Evolutionary conservation across 148 eudicot species (phyloP).

Genomic region (Vaccinium vitisidaea): DNA sequence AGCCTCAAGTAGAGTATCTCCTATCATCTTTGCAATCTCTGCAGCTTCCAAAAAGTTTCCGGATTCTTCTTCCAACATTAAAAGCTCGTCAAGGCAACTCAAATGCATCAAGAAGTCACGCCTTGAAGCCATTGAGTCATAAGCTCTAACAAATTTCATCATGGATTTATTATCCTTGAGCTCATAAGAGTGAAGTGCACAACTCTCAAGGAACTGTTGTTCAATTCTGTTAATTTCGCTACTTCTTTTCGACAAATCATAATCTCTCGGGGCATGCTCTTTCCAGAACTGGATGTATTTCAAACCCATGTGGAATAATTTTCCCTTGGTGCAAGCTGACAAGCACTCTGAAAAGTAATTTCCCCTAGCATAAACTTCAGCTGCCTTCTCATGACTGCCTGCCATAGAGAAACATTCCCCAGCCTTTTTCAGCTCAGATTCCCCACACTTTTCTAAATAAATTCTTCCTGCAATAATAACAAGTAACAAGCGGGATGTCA

Average conservation of each 20-base stretch:
- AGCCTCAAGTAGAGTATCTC: constrained; percentile 52
- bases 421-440: constrained; percentile 39
- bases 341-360: constrained; percentile 52
- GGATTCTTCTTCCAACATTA: constrained; percentile 52
- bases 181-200: constrained; percentile 43
- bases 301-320: constrained; percentile 47
- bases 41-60: constrained; percentile 62
- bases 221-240: constrained; percentile 36
- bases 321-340: constrained; percentile 52
- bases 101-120: constrained; percentile 46
- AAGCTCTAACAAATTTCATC: constrained; percentile 65
- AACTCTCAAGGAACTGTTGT: constrained; percentile 60
- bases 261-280: constrained; percentile 19
- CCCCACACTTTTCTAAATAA: constrained; percentile 51
- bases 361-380: constrained; percentile 59
- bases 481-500: not conserved
- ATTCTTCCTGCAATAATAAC: constrained; percentile 40
- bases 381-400: constrained; percentile 33
- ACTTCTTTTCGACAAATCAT: constrained; percentile 13
- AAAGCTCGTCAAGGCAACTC: constrained; percentile 55
- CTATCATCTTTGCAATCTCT: constrained; percentile 49
- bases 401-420: constrained; percentile 66
- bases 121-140: constrained; percentile 41
- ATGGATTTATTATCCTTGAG: constrained; percentile 42
- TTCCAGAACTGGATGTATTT: constrained; percentile 60